Conservation (phyloP, 768 basidiomycete genomes). For the Amanita muscaria region DNA sequence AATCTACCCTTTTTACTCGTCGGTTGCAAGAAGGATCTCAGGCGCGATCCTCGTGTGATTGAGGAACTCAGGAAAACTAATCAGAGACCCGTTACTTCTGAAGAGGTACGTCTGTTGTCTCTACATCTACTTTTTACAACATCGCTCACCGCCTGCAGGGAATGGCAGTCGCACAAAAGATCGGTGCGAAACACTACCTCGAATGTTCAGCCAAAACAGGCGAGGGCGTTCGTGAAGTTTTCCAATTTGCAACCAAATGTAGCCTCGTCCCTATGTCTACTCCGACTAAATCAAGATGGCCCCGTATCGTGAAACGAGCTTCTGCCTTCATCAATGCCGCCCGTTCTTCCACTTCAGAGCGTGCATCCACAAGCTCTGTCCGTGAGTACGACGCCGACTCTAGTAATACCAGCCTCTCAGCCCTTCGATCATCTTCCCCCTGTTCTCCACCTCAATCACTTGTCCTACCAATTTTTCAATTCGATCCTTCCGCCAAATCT, state of each 20-base stretch:
- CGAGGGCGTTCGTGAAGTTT: slow-evolving; percentile 96
- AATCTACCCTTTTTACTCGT: slow-evolving; percentile 94
- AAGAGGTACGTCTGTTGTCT: slow-evolving; percentile 52
- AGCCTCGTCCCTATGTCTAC: no score
- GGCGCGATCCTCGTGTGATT: slow-evolving; percentile 87
- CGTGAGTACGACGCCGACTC: no score
- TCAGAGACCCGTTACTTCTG: slow-evolving; percentile 89
- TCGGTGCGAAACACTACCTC: slow-evolving; percentile 91
- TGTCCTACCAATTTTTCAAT: no score
- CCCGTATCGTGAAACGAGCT: no score
- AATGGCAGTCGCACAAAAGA: slow-evolving; percentile 92
- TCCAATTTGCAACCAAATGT: slow-evolving; percentile 99
- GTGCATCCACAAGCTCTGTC: no score
- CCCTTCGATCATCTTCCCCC: no score
- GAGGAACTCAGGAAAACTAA: slow-evolving; percentile 91
- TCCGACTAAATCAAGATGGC: no score
- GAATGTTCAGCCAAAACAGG: slow-evolving; percentile 96
- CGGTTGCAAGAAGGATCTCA: slow-evolving; percentile 97
- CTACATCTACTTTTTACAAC: background rate
- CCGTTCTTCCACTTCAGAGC: no score
- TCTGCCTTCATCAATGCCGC: no score
- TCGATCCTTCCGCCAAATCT: no score
- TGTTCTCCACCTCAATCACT: no score
- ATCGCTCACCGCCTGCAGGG: slow-evolving; percentile 43
- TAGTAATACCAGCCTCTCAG: no score